Evolutionary conservation across 805 yeast species (phyloP).

Genomic region (Lipomyces yamanashiensis): DNA sequence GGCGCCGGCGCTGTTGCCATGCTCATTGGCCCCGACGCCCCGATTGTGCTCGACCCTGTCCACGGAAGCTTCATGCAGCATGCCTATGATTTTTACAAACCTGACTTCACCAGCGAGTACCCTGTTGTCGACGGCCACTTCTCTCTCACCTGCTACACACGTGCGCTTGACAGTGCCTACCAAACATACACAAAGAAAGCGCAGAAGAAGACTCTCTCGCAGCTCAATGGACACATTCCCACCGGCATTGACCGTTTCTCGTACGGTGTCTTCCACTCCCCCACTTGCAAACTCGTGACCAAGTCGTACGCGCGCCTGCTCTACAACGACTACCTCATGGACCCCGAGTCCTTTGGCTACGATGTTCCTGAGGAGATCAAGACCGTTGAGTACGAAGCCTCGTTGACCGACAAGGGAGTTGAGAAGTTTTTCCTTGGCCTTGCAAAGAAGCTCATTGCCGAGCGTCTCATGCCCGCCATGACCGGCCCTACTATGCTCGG

Average conservation of each 20-base stretch:
- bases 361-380: constrained; percentile 59
- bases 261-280: constrained; percentile 96
- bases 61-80: constrained; percentile 96
- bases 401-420: constrained; percentile 75
- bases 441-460: constrained; percentile 69
- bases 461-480: constrained; percentile 78
- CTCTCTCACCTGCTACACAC: constrained; percentile 90
- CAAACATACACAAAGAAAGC: constrained; percentile 79
- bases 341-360: constrained; percentile 55
- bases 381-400: constrained; percentile 68
- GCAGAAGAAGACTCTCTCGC: constrained; percentile 54
- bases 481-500: constrained; percentile 95
- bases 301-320: constrained; percentile 91
- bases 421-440: constrained; percentile 84
- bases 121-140: constrained; percentile 98
- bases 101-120: constrained; percentile 93
- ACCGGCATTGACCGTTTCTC: constrained; percentile 73
- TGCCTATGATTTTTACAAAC: constrained; percentile 92
- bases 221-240: constrained; percentile 52
- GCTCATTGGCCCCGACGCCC: constrained; percentile 96
- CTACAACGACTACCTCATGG: constrained; percentile 81
- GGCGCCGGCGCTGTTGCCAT: constrained; percentile 98
- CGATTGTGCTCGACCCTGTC: constrained; percentile 84
- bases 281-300: constrained; percentile 92
- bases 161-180: constrained; percentile 89